Evolutionary conservation across 2,329 filamentous ascomycete species (phyloP), one percentile per base, ranked within the genome.

Genomic region (Mollisiaceae sp.): DNA sequence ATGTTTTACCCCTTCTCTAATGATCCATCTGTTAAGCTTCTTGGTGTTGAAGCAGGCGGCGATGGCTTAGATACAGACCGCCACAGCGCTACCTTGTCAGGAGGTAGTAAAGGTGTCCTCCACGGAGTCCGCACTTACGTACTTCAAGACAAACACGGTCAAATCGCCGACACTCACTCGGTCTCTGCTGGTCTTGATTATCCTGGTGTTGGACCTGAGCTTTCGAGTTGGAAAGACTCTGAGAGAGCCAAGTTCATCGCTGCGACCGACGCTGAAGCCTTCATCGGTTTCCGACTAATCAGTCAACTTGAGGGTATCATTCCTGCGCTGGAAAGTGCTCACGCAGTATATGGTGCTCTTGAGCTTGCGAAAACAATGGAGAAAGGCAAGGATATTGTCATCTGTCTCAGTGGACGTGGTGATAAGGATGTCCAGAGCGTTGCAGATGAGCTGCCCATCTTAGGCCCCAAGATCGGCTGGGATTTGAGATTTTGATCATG

Each of bases 361-460:
- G 88, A 98, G 81, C 81, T 98, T 65, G 94, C 94, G 67, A 97
- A 97, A 88, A 92, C 89, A 65, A 94, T 97, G 92, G 85, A 85
- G 71, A 92, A 93, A 82, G 93, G 87, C 60, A 82, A 97, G 80
- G 93, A 98, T 75, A 82, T 99, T 35, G 94, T 99, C 66, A 94
- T 99, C 69, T 98, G 94, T 80, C 79, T 99, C 43, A 96, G 91
- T 76, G 95, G 95, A 9, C 85, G 95, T 72, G 95, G 95, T 69
- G 95, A 99, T 80, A 99, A 99, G 87, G 95, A 99, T 76, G 95
- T 99, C 65, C 94, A 99, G 86, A 97, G 92, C 75, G 94, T 99
- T 60, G 95, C 95, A 0, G 95, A 99, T 76, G 93, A 97, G 80
- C 81, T 99, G 76, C 94, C 94, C 20, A 91, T 85, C 72, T 79